Conservation (phyloP, 148 eudicot species). For the Rhododendron henanense region DNA sequence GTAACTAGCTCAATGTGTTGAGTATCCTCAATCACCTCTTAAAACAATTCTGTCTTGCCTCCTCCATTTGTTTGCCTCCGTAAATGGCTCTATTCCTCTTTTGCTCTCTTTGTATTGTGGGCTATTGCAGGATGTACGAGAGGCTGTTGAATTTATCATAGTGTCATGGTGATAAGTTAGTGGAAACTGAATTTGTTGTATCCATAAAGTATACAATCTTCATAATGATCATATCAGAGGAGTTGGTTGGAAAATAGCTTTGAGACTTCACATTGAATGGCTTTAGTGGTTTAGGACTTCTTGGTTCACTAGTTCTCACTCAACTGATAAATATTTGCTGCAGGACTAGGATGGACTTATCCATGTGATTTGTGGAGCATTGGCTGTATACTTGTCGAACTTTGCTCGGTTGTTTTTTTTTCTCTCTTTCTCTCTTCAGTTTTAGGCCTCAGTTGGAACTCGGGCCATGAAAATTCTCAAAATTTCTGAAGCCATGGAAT, state of each 20-base stretch:
- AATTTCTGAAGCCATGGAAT: not conserved
- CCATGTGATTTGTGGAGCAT: constrained; percentile 92
- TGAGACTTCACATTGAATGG: not conserved
- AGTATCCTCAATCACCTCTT: not conserved
- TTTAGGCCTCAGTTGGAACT: not conserved
- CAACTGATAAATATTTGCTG: not conserved
- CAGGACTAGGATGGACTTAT: constrained; percentile 86
- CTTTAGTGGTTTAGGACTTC: not conserved
- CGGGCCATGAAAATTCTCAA: not conserved
- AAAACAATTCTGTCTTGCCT: not conserved
- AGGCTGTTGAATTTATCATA: not conserved
- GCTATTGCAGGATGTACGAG: not conserved
- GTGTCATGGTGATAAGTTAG: not conserved
- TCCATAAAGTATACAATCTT: not conserved
- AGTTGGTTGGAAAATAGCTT: not conserved
- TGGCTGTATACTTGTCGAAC: constrained; percentile 85
- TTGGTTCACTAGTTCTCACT: not conserved
- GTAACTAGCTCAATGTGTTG: not conserved
- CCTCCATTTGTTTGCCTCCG: not conserved
- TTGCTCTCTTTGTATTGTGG: not conserved
- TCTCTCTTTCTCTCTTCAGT: too few species aligned
- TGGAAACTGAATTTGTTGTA: not conserved
- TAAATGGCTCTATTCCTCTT: not conserved
- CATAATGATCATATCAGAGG: not conserved
- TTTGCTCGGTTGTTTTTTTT: constrained; percentile 49